phyloP scores from a whole-genome alignment of 169 alveolate species.

The Cryptosporidium parvum region DNA sequence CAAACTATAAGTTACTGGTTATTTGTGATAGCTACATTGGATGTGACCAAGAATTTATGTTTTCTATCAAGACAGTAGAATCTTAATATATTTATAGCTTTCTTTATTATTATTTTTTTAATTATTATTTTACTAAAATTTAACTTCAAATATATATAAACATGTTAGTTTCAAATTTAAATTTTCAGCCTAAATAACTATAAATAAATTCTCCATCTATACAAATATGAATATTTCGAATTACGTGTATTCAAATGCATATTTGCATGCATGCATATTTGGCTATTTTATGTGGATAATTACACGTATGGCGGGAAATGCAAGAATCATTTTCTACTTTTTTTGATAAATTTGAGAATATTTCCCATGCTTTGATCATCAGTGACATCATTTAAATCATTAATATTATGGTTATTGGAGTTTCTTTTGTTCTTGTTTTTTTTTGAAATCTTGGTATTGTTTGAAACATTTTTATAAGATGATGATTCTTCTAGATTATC shows the following conservation, averaged over 20 bases:
- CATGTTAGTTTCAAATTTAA: not conserved
- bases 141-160: not conserved
- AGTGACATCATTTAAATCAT: not conserved
- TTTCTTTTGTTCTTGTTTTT: conserved; percentile 6
- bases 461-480: not conserved
- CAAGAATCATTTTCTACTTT: not conserved
- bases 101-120: not conserved
- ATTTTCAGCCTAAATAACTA: not conserved
- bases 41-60: conserved; percentile 85
- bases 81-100: not conserved
- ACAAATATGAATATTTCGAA: not conserved
- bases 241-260: not conserved
- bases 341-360: conserved; percentile 27
- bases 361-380: conserved; percentile 31
- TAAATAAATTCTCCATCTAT: not conserved
- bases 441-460: not conserved
- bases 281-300: not conserved
- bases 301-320: not conserved
- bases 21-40: conserved; percentile 87
- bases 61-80: not conserved
- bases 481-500: not conserved
- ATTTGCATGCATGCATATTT: not conserved
- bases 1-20: conserved; percentile 58
- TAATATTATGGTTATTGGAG: not conserved
- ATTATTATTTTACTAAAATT: not conserved